phyloP scores from a whole-genome alignment of 129 eudicot genomes.

The Helianthus tuberosus region DNA sequence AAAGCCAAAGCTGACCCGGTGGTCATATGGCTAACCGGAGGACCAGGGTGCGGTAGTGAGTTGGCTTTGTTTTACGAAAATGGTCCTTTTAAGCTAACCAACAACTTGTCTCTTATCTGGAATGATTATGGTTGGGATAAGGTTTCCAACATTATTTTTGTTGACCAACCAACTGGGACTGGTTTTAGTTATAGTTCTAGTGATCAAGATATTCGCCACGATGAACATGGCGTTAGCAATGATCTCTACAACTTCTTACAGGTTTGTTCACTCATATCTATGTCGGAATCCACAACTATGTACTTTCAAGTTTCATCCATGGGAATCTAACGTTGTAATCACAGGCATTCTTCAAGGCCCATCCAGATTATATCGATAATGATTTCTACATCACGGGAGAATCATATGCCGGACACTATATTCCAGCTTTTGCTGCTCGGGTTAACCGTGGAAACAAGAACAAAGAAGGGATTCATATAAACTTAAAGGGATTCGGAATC shows the following conservation, averaged over 20 bases:
- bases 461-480: conserved; percentile 39
- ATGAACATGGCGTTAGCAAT: conserved; percentile 59
- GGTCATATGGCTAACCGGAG: conserved; percentile 92
- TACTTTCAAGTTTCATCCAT: neutral
- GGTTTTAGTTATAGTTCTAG: conserved; percentile 43
- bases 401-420: conserved; percentile 90
- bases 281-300: neutral
- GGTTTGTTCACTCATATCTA: conserved; percentile 38
- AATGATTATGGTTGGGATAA: conserved; percentile 94
- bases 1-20: conserved; percentile 69
- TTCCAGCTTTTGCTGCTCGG: conserved; percentile 44
- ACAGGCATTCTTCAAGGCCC: conserved; percentile 77
- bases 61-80: conserved; percentile 91
- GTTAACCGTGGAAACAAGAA: conserved; percentile 41
- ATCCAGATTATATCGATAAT: conserved; percentile 63
- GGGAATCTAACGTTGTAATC: conserved; percentile 21
- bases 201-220: conserved; percentile 31
- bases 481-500: conserved; percentile 61
- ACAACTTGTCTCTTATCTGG: conserved; percentile 73
- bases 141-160: conserved; percentile 53
- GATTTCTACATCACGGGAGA: conserved; percentile 94
- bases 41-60: conserved; percentile 92
- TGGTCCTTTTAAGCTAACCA: conserved; percentile 76
- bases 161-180: conserved; percentile 42
- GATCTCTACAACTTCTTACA: conserved; percentile 88